phyloP scores from a whole-genome alignment of 257 asterid species.

The Solanum virginianum region DNA sequence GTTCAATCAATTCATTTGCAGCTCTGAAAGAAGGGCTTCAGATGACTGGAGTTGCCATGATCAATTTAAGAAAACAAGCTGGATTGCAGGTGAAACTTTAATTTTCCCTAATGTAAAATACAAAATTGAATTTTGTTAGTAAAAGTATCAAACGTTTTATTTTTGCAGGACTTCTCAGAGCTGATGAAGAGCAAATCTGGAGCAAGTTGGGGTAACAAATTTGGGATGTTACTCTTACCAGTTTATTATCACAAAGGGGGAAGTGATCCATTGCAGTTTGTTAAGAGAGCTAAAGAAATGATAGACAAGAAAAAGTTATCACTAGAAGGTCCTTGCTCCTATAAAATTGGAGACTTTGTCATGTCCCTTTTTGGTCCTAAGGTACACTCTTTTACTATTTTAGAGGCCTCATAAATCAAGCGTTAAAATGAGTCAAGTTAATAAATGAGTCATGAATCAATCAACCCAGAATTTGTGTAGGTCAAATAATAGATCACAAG shows the following conservation, averaged over 20 bases:
- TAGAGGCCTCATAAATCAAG: background rate
- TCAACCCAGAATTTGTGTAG: background rate
- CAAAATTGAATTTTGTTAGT: background rate
- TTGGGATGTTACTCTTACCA: conserved; percentile 65
- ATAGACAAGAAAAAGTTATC: conserved; percentile 75
- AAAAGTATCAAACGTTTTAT: background rate
- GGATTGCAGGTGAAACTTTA: conserved; percentile 45
- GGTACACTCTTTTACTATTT: conserved; percentile 16
- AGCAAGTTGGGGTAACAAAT: conserved; percentile 53
- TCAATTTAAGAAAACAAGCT: conserved; percentile 55
- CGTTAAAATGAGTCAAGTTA: background rate
- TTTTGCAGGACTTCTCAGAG: conserved; percentile 37
- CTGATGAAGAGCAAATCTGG: conserved; percentile 18
- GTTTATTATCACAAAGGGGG: conserved; percentile 29
- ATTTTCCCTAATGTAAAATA: background rate
- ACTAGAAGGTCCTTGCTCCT: conserved; percentile 51
- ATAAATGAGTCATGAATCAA: background rate
- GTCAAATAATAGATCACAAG: background rate
- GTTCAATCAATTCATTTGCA: background rate
- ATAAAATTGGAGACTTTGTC: conserved; percentile 29
- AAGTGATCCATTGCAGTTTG: conserved; percentile 42
- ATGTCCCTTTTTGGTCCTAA: conserved; percentile 42
- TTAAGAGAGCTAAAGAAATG: conserved; percentile 58
- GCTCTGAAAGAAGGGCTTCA: conserved; percentile 43
- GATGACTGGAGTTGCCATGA: conserved; percentile 73